Base-by-base conservation (phyloP, 805 yeast species). In the Deakozyma indianensis region DNA sequence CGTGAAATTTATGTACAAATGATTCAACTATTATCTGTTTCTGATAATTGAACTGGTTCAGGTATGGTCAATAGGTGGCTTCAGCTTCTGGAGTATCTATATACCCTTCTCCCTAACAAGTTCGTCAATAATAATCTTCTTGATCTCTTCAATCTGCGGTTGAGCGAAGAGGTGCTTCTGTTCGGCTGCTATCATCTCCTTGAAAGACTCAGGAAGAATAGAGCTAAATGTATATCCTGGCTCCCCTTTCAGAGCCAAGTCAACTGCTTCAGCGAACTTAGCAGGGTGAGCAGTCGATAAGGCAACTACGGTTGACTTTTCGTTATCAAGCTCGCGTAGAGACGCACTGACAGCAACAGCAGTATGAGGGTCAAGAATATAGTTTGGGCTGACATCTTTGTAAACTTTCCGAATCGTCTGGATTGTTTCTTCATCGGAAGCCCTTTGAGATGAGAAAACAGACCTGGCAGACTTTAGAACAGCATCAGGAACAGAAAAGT, bases 251-350 rank as follows among this genome's bases (percentile, higher is more conserved):
- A 92, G 71, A 2, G 97, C 86, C 55, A 74, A 67, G 63, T 88
- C 81, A 22, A 92, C 99, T 43, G 95, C 98, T 51, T 86, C 96
- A 22, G 95, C 84, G 59, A 92, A 92, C 67, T 92, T 92, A 49
- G 98, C 99, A 40, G 99, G 99, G 62, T 92, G 99, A 5, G 99
- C 99, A 42, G 99, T 92, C 9, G 96, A 83, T 48, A 92, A 74
- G 3, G 95, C 83, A 41, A 92, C 72, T 53, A 72, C 73, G 46
- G 74, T 68, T 41, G 35, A 28, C 41, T 41, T 43, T 50, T 73
- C 77, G 43, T 64, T 58, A 15, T 68, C 69, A 45, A 82, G 74
- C 57, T 75, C 70, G 53, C 79, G 71, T 53, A 80, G 72, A 35
- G 92, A 69, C 20, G 94, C 82, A 48, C 81, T 74, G 41, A 92